Percentiles rank a stretch among this genome's conserved stretches.
These are phyloP conservation scores for Leccinum pachyderme DNA, from an alignment of 1,284 basidiomycete species.

Conservation along the genomic window DNA sequence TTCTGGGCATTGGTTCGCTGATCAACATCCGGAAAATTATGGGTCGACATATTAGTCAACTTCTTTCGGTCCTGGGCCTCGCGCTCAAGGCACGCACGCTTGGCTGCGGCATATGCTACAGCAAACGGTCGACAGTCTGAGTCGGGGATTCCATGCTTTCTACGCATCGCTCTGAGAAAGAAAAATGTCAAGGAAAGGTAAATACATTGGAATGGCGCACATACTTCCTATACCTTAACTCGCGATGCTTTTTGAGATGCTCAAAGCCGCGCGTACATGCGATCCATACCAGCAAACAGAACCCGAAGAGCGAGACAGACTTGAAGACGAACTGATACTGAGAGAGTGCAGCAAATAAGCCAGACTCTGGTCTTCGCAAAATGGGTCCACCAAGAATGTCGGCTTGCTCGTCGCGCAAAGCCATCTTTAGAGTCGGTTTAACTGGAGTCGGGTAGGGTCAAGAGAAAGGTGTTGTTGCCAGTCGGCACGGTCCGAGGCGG, in stretches of 20 bases:
- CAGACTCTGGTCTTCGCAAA: slow-evolving; percentile 39
- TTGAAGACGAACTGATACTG: slow-evolving; percentile 39
- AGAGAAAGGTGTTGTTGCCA: slow-evolving; percentile 13
- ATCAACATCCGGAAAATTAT: slow-evolving; percentile 25
- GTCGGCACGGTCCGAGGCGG: slow-evolving; percentile 24
- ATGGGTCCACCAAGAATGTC: slow-evolving; percentile 65
- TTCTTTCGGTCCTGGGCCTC: slow-evolving; percentile 37
- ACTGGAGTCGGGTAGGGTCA: slow-evolving; percentile 18
- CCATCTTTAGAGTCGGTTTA: slow-evolving; percentile 40
- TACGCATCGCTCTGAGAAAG: slow-evolving; percentile 49
- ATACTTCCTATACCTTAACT: slow-evolving; percentile 59
- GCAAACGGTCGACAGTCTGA: slow-evolving; percentile 76
- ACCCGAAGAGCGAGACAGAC: slow-evolving; percentile 34
- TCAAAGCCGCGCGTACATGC: slow-evolving; percentile 38
- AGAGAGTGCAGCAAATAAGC: slow-evolving; percentile 32
- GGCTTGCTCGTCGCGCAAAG: slow-evolving; percentile 50
- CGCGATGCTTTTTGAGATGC: slow-evolving; percentile 49
- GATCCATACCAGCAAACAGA: slow-evolving; percentile 38
- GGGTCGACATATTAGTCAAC: slow-evolving; percentile 23
- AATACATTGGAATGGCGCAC: slow-evolving; percentile 25
- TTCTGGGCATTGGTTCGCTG: slow-evolving; percentile 28
- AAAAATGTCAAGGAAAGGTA: slow-evolving; percentile 9
- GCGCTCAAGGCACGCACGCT: slow-evolving; percentile 48
- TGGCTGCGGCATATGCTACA: slow-evolving; percentile 74
- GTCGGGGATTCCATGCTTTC: slow-evolving; percentile 79